A percentile compares a stretch with the other conserved stretches of the same genome.
Conservation (phyloP, 1,284 basidiomycete species). For the Pholiota adiposa region DNA sequence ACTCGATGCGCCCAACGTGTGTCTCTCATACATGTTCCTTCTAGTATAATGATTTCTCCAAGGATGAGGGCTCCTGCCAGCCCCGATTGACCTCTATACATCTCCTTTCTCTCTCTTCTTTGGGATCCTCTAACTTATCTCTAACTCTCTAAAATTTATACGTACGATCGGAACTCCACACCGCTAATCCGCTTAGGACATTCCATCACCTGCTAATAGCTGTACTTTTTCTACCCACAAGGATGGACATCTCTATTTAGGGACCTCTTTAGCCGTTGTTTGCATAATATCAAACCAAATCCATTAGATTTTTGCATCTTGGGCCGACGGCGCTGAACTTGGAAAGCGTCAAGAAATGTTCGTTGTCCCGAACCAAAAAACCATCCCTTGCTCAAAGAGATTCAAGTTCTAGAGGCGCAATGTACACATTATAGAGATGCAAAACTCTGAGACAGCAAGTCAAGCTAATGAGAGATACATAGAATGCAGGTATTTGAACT, state of each 20-base stretch:
- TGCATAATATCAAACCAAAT: not conserved
- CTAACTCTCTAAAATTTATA: constrained; percentile 16
- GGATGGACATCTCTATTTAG: constrained; percentile 3
- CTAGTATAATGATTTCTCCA: constrained; percentile 52
- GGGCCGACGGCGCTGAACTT: not conserved
- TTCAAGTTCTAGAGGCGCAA: no score
- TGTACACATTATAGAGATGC: no score
- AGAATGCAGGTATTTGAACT: constrained; percentile 4
- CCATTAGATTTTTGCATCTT: not conserved
- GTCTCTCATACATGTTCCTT: constrained; percentile 74
- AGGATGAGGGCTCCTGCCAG: constrained; percentile 13
- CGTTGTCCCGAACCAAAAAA: no score
- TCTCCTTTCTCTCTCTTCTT: not conserved
- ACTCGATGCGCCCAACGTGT: constrained; percentile 85
- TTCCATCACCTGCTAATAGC: constrained; percentile 12
- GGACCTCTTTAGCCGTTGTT: not conserved
- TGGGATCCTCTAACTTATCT: constrained; percentile 20
- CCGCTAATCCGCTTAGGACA: constrained; percentile 26
- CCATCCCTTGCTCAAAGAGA: no score
- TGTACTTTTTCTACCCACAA: constrained; percentile 12
- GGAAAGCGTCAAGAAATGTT: no score
- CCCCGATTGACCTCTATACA: not conserved
- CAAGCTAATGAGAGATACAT: no score
- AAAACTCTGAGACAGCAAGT: no score
- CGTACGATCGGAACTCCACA: constrained; percentile 1